Evolutionary conservation across 2,329 filamentous ascomycete genomes (phyloP), one percentile per base, ranked within the genome.

Genomic region (Allantophomopsis cytisporea): DNA sequence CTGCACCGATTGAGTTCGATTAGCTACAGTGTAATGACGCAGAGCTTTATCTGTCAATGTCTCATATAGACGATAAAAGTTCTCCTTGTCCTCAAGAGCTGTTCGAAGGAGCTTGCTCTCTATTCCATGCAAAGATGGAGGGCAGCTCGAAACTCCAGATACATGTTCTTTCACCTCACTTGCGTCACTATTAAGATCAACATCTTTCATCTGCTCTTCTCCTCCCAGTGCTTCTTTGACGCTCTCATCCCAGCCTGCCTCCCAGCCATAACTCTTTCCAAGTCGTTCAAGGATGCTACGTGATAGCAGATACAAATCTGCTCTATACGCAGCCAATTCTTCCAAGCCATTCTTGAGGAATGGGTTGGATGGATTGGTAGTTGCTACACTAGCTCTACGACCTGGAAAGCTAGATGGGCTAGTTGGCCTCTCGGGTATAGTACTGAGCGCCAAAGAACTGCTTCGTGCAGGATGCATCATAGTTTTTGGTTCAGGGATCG

Each of bases 1-100:
- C 49, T 93, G 79, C 1, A 83, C 79, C 7, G 85, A 83, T 49
- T 93, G 81, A 1, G 68, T 69, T 46, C 89, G 82, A 40, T 79
- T 82, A 4, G 88, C 86, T 4, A 86, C 75, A 12, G 78, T 78
- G 55, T 84, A 93, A 54, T 94, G 83, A 2, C 83, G 81, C 41
- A 93, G 73, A 3, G 88, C 80, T 45, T 83, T 80, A 49, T 91
- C 82, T 7, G 85, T 94, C n/a, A 95, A 66, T 8, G 75, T 77
- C 53, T 89, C 76, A 50, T 80, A 83, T 1, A 80, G 63, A 6
- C 66, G 64, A 45, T 79, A 79, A 48, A 83, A 88, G 37, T 75
- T 72, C 13, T 74, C 71, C 40, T 65, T 63, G 23, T 71, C 77
- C 44, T 71, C 68, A 2, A 83, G 60, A 0, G 79, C 79, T 2